phyloP scores from a whole-genome alignment of 2,329 filamentous ascomycete species.

The Ceratocystis cubensis region DNA sequence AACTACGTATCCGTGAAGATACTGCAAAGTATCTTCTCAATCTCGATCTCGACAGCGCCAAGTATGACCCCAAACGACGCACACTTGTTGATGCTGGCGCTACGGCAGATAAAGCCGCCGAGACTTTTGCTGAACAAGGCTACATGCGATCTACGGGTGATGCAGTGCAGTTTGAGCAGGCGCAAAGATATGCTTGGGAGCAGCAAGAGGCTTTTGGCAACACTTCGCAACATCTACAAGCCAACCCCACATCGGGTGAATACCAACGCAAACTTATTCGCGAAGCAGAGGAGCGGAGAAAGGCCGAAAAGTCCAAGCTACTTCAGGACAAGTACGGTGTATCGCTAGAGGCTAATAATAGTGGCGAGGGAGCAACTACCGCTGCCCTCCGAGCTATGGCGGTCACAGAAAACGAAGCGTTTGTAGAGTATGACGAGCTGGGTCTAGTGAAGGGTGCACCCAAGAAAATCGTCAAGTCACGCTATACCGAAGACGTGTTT shows the following conservation, averaged over 20 bases:
- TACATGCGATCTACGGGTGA: constrained; percentile 83
- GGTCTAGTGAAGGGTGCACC: constrained; percentile 81
- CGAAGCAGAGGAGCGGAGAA: constrained; percentile 58
- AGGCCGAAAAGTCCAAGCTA: constrained; percentile 53
- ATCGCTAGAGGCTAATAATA: constrained; percentile 63
- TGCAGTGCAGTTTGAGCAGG: constrained; percentile 80
- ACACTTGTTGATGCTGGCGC: constrained; percentile 79
- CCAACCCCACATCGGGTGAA: constrained; percentile 89
- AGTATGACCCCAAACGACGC: constrained; percentile 93
- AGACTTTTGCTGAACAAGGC: constrained; percentile 81
- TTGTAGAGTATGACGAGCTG: constrained; percentile 86
- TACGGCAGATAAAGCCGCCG: constrained; percentile 65
- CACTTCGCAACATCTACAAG: constrained; percentile 78
- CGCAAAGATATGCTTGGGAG: constrained; percentile 89
- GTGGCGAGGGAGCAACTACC: background rate
- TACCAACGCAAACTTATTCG: constrained; percentile 67
- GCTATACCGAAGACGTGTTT: constrained; percentile 78
- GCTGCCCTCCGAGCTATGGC: constrained; percentile 52
- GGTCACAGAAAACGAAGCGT: constrained; percentile 70
- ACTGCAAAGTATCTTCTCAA: constrained; percentile 95
- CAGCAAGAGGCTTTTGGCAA: constrained; percentile 71
- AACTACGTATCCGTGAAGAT: constrained; percentile 85
- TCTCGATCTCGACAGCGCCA: constrained; percentile 87
- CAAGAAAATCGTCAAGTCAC: constrained; percentile 66
- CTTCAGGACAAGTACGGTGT: constrained; percentile 79